Evolutionary conservation across 2,329 filamentous ascomycete species (phyloP).

Genomic region (Penicillium sp.): DNA sequence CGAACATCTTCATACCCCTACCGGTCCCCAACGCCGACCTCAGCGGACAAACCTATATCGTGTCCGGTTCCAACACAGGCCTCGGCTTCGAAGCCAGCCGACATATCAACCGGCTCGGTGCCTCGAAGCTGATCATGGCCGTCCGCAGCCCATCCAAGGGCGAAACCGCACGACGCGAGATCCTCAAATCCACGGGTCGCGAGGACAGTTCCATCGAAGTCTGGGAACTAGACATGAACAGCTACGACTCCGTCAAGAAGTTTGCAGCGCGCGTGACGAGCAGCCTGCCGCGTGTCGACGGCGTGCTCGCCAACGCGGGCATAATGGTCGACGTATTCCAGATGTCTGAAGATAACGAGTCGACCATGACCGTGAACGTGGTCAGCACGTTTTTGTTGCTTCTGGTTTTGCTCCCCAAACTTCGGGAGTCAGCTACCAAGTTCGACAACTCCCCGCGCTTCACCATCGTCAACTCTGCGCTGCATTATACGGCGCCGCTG

Average conservation of each 20-base stretch:
- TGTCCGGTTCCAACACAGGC: slow-evolving; percentile 50
- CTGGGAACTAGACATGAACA: slow-evolving; percentile 49
- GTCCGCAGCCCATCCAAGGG: slow-evolving; percentile 45
- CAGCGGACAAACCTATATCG: slow-evolving; percentile 40
- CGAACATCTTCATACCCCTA: slow-evolving; percentile 12
- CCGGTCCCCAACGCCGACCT: slow-evolving; percentile 13
- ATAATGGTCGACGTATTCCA: slow-evolving; percentile 21
- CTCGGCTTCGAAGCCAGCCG: slow-evolving; percentile 46
- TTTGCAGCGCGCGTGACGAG: slow-evolving; percentile 38
- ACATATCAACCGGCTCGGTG: slow-evolving; percentile 37
- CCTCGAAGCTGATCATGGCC: slow-evolving; percentile 46
- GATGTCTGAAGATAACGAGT: slow-evolving; percentile 15
- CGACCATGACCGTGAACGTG: slow-evolving; percentile 37
- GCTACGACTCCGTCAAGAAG: slow-evolving; percentile 42
- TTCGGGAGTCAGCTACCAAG: slow-evolving; percentile 15
- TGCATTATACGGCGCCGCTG: slow-evolving; percentile 17
- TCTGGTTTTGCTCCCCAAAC: slow-evolving; percentile 20
- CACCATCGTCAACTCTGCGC: slow-evolving; percentile 18
- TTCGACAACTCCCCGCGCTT: slow-evolving; percentile 18
- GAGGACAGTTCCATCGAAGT: slow-evolving; percentile 42
- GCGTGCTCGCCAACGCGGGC: slow-evolving; percentile 46
- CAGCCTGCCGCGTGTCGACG: slow-evolving; percentile 39
- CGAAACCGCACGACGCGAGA: slow-evolving; percentile 32
- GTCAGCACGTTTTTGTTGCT: slow-evolving; percentile 26
- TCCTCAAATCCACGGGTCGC: slow-evolving; percentile 27